Evolutionary conservation across 441 rosid genomes (phyloP).

Genomic region (Gossypium lobatum): DNA sequence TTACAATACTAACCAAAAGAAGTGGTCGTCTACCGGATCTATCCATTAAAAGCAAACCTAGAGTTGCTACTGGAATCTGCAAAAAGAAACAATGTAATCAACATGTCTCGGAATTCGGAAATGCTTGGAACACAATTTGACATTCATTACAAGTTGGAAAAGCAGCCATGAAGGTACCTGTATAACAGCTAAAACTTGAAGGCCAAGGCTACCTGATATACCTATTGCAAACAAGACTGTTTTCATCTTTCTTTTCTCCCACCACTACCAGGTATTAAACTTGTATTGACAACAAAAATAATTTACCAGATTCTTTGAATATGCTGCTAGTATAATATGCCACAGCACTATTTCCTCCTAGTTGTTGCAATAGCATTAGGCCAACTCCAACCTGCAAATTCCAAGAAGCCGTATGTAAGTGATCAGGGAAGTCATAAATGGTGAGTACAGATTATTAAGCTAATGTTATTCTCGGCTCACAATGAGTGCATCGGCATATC

Average conservation of each 20-base stretch:
- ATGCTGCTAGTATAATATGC: conserved; percentile 32
- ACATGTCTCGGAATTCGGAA: background rate
- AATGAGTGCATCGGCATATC: conserved; percentile 40
- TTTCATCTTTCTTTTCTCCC: background rate
- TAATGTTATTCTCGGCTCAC: conserved; percentile 33
- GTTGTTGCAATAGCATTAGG: conserved; percentile 56
- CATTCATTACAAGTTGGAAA: background rate
- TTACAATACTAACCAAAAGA: conserved; percentile 32
- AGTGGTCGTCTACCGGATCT: conserved; percentile 50
- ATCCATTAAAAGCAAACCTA: conserved; percentile 40
- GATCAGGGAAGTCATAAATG: background rate
- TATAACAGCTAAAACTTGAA: conserved; percentile 25
- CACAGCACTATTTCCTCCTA: conserved; percentile 47
- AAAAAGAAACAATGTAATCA: background rate
- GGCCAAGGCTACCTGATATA: conserved; percentile 36
- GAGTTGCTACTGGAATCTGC: conserved; percentile 39
- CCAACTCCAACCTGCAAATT: conserved; percentile 58
- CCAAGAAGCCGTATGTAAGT: background rate
- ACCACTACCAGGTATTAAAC: background rate
- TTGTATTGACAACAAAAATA: background rate
- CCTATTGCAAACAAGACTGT: conserved; percentile 21
- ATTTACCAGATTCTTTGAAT: conserved; percentile 37
- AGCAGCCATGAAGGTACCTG: conserved; percentile 25
- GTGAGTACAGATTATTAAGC: background rate
- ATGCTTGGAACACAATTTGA: background rate